Evolutionary conservation across 805 yeast genomes (phyloP).

Genomic region (Teunomyces pallodes): DNA sequence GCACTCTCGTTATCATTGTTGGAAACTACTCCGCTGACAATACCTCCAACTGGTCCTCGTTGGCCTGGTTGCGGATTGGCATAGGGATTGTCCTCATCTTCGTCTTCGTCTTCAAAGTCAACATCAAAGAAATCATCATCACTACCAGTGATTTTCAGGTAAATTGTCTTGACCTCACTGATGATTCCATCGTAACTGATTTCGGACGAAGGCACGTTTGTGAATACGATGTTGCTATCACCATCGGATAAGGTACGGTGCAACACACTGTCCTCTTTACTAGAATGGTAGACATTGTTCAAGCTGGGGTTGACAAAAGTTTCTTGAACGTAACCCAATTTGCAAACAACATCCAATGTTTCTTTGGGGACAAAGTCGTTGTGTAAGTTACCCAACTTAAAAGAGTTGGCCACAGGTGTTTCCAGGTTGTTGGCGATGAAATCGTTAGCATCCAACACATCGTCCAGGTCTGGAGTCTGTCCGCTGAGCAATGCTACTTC

Average conservation of each 20-base stretch:
- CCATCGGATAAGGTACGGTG: constrained; percentile 17
- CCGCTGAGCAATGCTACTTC: constrained; percentile 81
- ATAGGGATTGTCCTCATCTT: constrained; percentile 24
- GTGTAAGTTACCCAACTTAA: constrained; percentile 80
- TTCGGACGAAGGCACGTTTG: constrained; percentile 76
- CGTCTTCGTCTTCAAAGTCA: constrained; percentile 94
- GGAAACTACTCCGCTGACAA: constrained; percentile 11
- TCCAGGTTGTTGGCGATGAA: constrained; percentile 44
- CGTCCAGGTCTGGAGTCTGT: constrained; percentile 52
- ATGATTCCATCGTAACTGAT: constrained; percentile 89
- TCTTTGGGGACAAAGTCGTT: constrained; percentile 76
- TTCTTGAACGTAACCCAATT: constrained; percentile 38
- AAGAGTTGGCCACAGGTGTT: constrained; percentile 67
- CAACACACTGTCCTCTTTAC: constrained; percentile 17
- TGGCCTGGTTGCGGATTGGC: constrained; percentile 5
- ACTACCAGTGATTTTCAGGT: constrained; percentile 80
- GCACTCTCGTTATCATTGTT: constrained; percentile 17
- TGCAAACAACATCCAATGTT: constrained; percentile 46
- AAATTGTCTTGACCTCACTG: constrained; percentile 73
- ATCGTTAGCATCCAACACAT: constrained; percentile 29
- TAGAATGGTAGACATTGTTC: constrained; percentile 33
- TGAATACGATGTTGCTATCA: constrained; percentile 24
- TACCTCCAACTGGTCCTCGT: constrained; percentile 13
- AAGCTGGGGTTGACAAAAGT: constrained; percentile 38
- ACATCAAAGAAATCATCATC: constrained; percentile 96